phyloP scores from a whole-genome alignment of 495 filamentous ascomycete species.

The Aspergillus cristatus region DNA sequence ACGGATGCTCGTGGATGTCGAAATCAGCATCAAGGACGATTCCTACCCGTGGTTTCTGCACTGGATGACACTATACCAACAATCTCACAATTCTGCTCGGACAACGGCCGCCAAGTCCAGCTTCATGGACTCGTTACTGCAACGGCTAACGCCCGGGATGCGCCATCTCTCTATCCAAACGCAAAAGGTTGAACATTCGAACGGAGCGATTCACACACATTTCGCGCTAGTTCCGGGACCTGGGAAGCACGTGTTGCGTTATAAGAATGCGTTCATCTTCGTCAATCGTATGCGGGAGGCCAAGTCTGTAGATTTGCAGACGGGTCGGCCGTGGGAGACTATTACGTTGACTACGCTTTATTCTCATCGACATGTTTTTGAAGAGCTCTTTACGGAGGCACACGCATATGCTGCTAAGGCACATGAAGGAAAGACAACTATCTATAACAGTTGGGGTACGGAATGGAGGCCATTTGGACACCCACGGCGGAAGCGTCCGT shows the following conservation, averaged over 20 bases:
- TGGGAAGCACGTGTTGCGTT: constrained; percentile 77
- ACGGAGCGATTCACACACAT: constrained; percentile 61
- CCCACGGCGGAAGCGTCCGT: constrained; percentile 74
- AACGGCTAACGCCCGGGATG: constrained; percentile 51
- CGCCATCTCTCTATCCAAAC: constrained; percentile 65
- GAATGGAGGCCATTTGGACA: constrained; percentile 81
- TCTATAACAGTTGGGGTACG: constrained; percentile 76
- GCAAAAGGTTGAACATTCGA: constrained; percentile 45
- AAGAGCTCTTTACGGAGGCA: constrained; percentile 77
- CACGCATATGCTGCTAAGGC: constrained; percentile 64
- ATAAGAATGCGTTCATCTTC: constrained; percentile 74
- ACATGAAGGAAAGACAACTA: constrained; percentile 87
- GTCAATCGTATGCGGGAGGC: constrained; percentile 76
- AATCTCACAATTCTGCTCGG: constrained; percentile 36
- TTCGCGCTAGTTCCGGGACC: constrained; percentile 88
- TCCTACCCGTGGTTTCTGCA: constrained; percentile 90
- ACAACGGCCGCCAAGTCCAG: constrained; percentile 30
- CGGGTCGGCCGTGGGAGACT: constrained; percentile 87
- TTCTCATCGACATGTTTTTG: constrained; percentile 74
- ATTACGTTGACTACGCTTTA: constrained; percentile 89
- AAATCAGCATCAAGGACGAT: constrained; percentile 86
- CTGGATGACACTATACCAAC: constrained; percentile 83
- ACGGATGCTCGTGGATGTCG: constrained; percentile 86
- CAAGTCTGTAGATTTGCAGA: constrained; percentile 59
- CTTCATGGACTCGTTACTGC: constrained; percentile 43